phyloP scores from a whole-genome alignment of 73 alveolate species.

The Diophrys appendiculata region DNA sequence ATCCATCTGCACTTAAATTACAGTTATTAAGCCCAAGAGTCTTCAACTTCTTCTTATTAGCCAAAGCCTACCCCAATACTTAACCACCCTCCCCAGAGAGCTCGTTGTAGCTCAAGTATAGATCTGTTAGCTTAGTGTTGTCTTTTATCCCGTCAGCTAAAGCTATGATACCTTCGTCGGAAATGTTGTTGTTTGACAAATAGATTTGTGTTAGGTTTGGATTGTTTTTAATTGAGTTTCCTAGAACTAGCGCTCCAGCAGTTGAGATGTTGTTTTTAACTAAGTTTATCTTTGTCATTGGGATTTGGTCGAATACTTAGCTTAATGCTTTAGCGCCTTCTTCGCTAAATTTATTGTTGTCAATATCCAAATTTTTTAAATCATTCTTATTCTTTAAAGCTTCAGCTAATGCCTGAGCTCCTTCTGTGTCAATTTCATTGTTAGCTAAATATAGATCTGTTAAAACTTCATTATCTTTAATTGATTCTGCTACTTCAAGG shows the following conservation, averaged over 20 bases:
- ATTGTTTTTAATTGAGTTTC: conserved; percentile 27
- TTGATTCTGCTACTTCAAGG: conserved; percentile 29
- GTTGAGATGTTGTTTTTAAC: conserved; percentile 39
- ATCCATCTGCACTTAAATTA: conserved; percentile 26
- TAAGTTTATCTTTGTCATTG: conserved; percentile 48
- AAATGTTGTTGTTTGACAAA: conserved; percentile 47
- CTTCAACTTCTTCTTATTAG: conserved; percentile 32
- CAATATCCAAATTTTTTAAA: conserved; percentile 59
- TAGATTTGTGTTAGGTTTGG: conserved; percentile 45
- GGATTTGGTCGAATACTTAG: conserved; percentile 46
- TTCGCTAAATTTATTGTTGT: conserved; percentile 57
- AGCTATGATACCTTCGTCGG: conserved; percentile 29
- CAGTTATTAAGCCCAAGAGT: conserved; percentile 56
- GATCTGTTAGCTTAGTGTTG: conserved; percentile 55
- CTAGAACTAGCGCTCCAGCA: conserved; percentile 47
- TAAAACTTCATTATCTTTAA: conserved; percentile 35
- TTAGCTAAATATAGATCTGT: conserved; percentile 57
- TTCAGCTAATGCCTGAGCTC: conserved; percentile 54
- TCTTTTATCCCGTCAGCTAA: conserved; percentile 47
- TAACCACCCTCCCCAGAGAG: conserved; percentile 37
- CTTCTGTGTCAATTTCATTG: conserved; percentile 63
- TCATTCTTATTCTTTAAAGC: conserved; percentile 42
- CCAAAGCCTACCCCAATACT: conserved; percentile 16
- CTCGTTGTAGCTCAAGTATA: conserved; percentile 58
- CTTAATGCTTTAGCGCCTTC: conserved; percentile 48